Base-by-base conservation (phyloP, 1,284 basidiomycete species). In the Farysia itapuensis region DNA sequence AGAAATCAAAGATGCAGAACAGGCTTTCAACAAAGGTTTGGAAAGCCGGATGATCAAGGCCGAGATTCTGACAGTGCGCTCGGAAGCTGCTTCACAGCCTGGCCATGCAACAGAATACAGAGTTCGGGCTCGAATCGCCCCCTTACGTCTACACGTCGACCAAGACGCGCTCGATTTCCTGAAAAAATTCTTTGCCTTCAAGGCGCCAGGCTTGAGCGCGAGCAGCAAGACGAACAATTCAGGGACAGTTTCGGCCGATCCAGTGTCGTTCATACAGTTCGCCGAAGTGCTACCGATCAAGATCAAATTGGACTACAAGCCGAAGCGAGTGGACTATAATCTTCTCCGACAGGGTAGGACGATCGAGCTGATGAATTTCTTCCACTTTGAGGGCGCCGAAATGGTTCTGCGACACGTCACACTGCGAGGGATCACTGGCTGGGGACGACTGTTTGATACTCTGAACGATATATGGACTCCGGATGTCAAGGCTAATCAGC, bases 321-420 rank as follows among this genome's bases (percentile, higher is more conserved):
- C 95, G 35, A 90, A 96, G 51, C 85, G 93, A 4, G 91, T 98
- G 19, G 90, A 98, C 77, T 95, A 96, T 77, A 81, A 85, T 48
- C 80, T 97, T 37, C 37, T 74, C 13, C 83, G 86, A 14, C 87
- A 93, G 67, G 95, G 95, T 12, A 85, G 83, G 74, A 92, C 91
- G 0, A 94, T 95, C 53, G 95, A 98, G 75, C 79, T 98, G 45
- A 97, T 98, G 94, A 99, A 99, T 77, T 97, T 98, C 77, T 98
- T 99, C 85, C 93, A 97, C 78, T 99, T 98, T 67, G 94, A 98
- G 67, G 94, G 90, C 0, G 89, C 94, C 3, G 94, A 96, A 77
- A 97, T 98, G 90, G 94, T 91, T 0, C 79, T 99, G 39, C 83
- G 94, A 39, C 92, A 95, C 72, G 86, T 97, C 51, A 92, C 89